Evolutionary conservation across 495 filamentous ascomycete genomes (phyloP).

Genomic region (Lophiotrema nucula): DNA sequence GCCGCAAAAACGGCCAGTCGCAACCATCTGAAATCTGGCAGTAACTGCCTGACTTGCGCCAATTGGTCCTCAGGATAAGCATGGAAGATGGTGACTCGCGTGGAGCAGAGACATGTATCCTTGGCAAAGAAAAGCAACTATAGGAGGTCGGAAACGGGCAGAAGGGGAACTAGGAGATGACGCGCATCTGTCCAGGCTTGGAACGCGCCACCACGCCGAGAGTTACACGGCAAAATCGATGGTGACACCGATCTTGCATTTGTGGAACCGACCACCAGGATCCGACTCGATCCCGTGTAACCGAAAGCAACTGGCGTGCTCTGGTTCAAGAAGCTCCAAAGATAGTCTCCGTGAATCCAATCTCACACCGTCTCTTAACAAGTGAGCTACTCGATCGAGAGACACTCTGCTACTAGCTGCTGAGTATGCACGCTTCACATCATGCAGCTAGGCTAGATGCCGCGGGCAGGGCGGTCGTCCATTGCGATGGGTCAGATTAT

Average conservation of each 20-base stretch:
- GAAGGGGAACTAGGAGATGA: constrained; percentile 21
- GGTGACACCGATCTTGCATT: constrained; percentile 26
- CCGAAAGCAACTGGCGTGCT: constrained; percentile 4
- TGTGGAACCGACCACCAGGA: constrained; percentile 22
- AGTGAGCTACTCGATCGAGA: not conserved
- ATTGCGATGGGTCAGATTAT: not conserved
- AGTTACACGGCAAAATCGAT: constrained; percentile 13
- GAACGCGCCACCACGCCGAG: constrained; percentile 26
- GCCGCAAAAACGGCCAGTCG: too few relatives aligned
- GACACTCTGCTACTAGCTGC: not conserved
- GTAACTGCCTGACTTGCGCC: not conserved
- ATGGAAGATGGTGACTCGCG: constrained; percentile 19
- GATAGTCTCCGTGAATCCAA: not conserved
- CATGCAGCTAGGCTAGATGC: not conserved
- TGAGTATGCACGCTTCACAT: not conserved
- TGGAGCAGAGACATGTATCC: constrained; percentile 15
- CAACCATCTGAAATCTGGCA: too few relatives aligned
- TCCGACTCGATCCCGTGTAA: constrained; percentile 24
- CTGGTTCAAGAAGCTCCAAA: constrained; percentile 5
- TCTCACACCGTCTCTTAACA: not conserved
- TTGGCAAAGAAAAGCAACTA: constrained; percentile 11
- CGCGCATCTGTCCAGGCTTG: constrained; percentile 27
- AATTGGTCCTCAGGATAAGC: not conserved
- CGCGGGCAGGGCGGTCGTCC: not conserved
- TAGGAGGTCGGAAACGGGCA: constrained; percentile 10